Evolutionary conservation across 306 rosid species (phyloP), one percentile per base, ranked within the genome.

Genomic region (Dryas alaskensis): DNA sequence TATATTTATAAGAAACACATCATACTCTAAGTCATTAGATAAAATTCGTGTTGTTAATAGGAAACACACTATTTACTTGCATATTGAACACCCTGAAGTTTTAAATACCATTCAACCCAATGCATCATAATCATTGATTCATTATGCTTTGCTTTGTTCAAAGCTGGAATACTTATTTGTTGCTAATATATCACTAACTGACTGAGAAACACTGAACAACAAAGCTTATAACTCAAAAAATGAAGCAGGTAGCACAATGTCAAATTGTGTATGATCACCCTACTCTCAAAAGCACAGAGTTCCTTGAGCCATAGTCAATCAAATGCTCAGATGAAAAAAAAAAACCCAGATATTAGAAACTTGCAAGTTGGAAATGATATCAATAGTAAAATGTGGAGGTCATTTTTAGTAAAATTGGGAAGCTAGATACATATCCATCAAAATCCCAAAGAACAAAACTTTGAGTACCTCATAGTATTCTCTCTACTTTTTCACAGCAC

Each of bases 211-310:
- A 37, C 27, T 16, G 7, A 60, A 50, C 16, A 14, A n/a, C 16
- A 4, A 68, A 68, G 13, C 3, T 10, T 39, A 5, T 13, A 16
- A 19, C 6, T 27, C 7, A 3, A 40, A 0, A 62, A 62, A 8
- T 40, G 14, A 52, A 14, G 74, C 12, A 54, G 53, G 25, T 52
- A 10, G 59, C 5, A 49, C 50, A 46, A 70, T 1, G 8, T 14
- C 40, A 70, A 39, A n/a, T n/a, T 10, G 74, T 57, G 46, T 53
- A 7, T 7, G 50, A 37, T 69, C 73, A 54, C 19, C 51, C 44
- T 43, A 57, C 75, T 70, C 64, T 17, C 8, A 19, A 44, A 22
- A 47, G 40, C 52, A 17, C 52, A 5, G 1, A 1, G n/a, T 54
- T 27, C 42, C 4, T 14, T 9, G 47, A 37, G 48, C 46, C 5